phyloP scores from a whole-genome alignment of 1,139 yeast species.

The Saccharomycopsis hybrid region DNA sequence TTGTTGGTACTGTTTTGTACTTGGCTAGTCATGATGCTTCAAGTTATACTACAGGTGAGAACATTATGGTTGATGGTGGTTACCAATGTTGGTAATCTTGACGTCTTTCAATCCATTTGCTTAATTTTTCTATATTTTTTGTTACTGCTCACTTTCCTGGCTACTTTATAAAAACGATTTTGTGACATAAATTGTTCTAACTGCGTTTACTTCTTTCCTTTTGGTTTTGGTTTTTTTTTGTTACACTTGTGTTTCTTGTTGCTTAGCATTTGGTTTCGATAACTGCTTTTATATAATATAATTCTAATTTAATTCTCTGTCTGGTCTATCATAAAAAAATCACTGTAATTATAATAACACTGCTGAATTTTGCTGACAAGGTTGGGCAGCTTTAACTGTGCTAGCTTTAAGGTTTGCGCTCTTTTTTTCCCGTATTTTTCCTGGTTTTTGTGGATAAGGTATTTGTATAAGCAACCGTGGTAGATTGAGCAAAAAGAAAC shows the following conservation, averaged over 20 bases:
- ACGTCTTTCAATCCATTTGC: neutral
- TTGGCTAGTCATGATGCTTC: slow-evolving; percentile 69
- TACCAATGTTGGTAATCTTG: slow-evolving; percentile 47
- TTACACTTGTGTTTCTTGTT: neutral
- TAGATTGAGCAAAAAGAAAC: no score
- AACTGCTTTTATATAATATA: no score
- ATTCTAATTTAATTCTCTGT: no score
- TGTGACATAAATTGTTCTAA: neutral
- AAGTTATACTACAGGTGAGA: slow-evolving; percentile 78
- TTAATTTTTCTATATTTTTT: neutral
- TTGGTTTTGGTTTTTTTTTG: neutral
- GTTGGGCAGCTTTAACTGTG: no score
- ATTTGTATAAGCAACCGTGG: no score
- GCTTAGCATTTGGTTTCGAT: neutral
- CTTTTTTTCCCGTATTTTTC: no score
- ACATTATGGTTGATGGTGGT: slow-evolving; percentile 84
- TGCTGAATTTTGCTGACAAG: no score
- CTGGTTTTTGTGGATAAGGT: no score
- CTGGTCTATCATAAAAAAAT: no score
- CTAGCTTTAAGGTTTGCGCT: no score
- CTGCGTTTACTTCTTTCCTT: neutral
- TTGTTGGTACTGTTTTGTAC: slow-evolving; percentile 77
- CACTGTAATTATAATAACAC: no score
- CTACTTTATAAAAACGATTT: neutral
- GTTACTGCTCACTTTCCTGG: neutral